phyloP scores from a whole-genome alignment of 164 flowering plant species.

The Hamamelis virginiana region DNA sequence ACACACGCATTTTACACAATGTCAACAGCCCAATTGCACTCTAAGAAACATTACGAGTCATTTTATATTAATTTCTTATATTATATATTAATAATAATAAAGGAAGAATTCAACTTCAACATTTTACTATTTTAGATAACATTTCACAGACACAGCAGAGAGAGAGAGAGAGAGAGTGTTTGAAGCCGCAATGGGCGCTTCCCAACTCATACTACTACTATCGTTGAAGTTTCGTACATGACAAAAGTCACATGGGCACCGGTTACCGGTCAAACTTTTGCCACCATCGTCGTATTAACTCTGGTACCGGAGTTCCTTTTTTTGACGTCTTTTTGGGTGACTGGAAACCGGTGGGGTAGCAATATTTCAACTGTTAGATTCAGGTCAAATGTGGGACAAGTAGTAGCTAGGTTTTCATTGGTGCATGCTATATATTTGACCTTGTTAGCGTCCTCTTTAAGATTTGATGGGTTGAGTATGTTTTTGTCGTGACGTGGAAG shows the following conservation, averaged over 20 bases:
- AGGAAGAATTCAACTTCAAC: conserved; percentile 35
- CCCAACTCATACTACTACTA: conserved; percentile 3
- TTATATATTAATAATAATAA: neutral
- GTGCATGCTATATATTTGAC: conserved; percentile 10
- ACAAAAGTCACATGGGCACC: conserved; percentile 17
- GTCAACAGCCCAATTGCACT: conserved; percentile 31
- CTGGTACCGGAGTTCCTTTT: conserved; percentile 6
- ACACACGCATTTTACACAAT: conserved; percentile 14
- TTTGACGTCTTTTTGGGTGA: too few species aligned
- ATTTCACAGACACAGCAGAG: neutral
- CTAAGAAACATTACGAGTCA: neutral
- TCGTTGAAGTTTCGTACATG: conserved; percentile 24
- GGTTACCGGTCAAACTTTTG: conserved; percentile 20
- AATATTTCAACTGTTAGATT: neutral
- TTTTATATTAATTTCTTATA: too few species aligned
- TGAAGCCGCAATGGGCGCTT: conserved; percentile 21
- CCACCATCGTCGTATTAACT: neutral
- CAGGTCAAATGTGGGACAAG: conserved; percentile 3
- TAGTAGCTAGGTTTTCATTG: neutral
- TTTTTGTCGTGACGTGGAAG: too few species aligned
- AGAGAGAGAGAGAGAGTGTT: conserved; percentile 12
- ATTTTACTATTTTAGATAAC: conserved; percentile 1
- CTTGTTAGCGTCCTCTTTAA: neutral
- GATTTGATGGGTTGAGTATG: neutral
- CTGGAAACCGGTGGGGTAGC: neutral